Evolutionary conservation across 2,329 filamentous ascomycete genomes (phyloP), one percentile per base, ranked within the genome.

Genomic region (Xylaria sp.): DNA sequence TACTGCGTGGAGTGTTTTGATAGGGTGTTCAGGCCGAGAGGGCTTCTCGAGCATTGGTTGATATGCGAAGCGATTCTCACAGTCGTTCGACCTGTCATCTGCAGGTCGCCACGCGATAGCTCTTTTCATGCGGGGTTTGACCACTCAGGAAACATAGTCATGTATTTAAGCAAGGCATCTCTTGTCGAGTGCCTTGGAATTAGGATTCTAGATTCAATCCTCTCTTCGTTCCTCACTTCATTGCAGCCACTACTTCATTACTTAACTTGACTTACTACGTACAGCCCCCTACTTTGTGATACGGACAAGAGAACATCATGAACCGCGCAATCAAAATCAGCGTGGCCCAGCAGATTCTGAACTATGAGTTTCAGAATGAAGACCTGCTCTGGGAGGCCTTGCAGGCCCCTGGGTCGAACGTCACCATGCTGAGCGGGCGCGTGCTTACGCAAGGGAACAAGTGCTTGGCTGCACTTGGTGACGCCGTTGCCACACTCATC

Each of bases 381-480:
- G 56, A 67, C 10, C 12, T 69, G 8, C 56, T 72, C 18, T 71
- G 62, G 69, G 71, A 72, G 57, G 69, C 66, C 3, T 25, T 72
- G 31, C 69, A 69, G 46, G 59, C 69, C n/a, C 49, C 64, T 1
- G 59, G 64, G 3, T 58, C 56, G 46, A 23, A 52, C 28, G 31
- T 68, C 48, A 1, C 23, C 3, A 2, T 2, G 13, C 20, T 57
- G 36, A 49, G 57, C 31, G 65, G 46, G 31, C 65, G 55, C 25
- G 3, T 18, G 13, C 33, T 72, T 3, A 7, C 28, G 6, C 43
- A 66, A 12, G 69, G 71, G 4, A 71, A 71, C 57, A 72, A 69
- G 49, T n/a, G 41, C 10, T 39, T 71, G 20, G 68, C 71, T 13
- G 6, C 23, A 7, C 4, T 72, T 1, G 71, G 71, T 48, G 71